Evolutionary conservation across 163 green algal genomes (phyloP).

Genomic region (Volvox carteri): DNA sequence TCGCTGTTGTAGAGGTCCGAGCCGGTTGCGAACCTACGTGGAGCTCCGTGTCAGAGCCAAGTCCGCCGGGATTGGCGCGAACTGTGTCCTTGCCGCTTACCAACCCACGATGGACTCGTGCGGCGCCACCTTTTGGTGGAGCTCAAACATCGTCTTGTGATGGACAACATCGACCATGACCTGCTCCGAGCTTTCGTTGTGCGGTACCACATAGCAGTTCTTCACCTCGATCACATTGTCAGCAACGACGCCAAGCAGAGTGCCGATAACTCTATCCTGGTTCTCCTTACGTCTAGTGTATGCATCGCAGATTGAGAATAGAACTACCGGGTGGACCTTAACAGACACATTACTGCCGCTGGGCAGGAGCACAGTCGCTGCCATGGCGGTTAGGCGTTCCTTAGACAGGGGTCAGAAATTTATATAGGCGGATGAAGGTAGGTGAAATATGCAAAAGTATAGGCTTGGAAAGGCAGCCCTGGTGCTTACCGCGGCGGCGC

Average conservation of each 20-base stretch:
- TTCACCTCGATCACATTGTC: conserved; percentile 91
- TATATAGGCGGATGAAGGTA: too few species aligned
- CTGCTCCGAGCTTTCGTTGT: conserved; percentile 95
- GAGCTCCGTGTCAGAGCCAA: background rate
- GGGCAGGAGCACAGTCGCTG: conserved; percentile 57
- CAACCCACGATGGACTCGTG: conserved; percentile 94
- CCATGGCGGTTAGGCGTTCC: background rate
- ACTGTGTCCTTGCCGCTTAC: conserved; percentile 70
- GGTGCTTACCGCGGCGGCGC: background rate
- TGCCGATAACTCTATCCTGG: conserved; percentile 96
- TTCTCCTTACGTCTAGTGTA: conserved; percentile 92
- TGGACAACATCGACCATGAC: conserved; percentile 97
- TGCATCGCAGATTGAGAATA: conserved; percentile 96
- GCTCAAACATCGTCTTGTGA: conserved; percentile 96
- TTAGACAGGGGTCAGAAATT: background rate
- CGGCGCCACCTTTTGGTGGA: conserved; percentile 93
- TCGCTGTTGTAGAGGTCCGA: conserved; percentile 81
- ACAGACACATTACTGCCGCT: conserved; percentile 74
- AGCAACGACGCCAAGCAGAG: conserved; percentile 89
- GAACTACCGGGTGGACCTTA: conserved; percentile 92
- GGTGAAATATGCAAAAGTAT: too few species aligned
- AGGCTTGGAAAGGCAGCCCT: too few species aligned
- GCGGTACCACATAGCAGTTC: conserved; percentile 96
- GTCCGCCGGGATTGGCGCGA: background rate
- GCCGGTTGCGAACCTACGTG: conserved; percentile 89